These are phyloP conservation scores for Starmerella scarabaei DNA, from an alignment of 805 yeast species.

Conservation along the genomic window DNA sequence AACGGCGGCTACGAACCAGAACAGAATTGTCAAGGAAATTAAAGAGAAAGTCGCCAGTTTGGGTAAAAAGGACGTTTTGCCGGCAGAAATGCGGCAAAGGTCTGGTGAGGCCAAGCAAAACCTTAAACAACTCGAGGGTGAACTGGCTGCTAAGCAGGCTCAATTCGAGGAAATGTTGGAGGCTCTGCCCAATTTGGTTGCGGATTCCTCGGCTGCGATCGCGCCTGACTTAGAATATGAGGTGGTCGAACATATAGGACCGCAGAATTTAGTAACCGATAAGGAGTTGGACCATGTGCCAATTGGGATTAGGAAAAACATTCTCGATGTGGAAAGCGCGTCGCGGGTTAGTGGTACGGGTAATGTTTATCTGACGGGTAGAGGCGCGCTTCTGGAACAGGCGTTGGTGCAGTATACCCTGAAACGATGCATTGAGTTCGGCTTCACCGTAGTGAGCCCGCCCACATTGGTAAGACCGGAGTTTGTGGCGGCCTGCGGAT, in stretches of 20 bases:
- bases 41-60: slow-evolving; percentile 8
- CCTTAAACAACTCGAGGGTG: slow-evolving; percentile 14
- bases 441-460: slow-evolving; percentile 62
- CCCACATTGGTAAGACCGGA: slow-evolving; percentile 77
- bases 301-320: slow-evolving; percentile 53
- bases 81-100: slow-evolving; percentile 9
- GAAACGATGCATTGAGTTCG: slow-evolving; percentile 47
- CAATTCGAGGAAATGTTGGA: slow-evolving; percentile 19
- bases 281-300: slow-evolving; percentile 43
- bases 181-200: slow-evolving; percentile 26
- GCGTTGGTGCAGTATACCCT: slow-evolving; percentile 76
- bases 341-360: slow-evolving; percentile 60
- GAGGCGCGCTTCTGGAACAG: slow-evolving; percentile 79
- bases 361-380: slow-evolving; percentile 60
- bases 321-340: slow-evolving; percentile 62
- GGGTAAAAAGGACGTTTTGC: slow-evolving; percentile 16
- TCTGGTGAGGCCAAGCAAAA: slow-evolving; percentile 5
- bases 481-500: slow-evolving; percentile 80
- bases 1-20: slow-evolving; percentile 17
- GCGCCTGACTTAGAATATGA: slow-evolving; percentile 14
- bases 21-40: slow-evolving; percentile 12
- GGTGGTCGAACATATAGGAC: slow-evolving; percentile 10
- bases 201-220: slow-evolving; percentile 15
- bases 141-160: slow-evolving; percentile 14
- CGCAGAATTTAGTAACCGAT: not conserved